These are phyloP conservation scores for Eucalyptus polybractea DNA, from an alignment of 345 rosid genomes.

Conservation along the genomic window DNA sequence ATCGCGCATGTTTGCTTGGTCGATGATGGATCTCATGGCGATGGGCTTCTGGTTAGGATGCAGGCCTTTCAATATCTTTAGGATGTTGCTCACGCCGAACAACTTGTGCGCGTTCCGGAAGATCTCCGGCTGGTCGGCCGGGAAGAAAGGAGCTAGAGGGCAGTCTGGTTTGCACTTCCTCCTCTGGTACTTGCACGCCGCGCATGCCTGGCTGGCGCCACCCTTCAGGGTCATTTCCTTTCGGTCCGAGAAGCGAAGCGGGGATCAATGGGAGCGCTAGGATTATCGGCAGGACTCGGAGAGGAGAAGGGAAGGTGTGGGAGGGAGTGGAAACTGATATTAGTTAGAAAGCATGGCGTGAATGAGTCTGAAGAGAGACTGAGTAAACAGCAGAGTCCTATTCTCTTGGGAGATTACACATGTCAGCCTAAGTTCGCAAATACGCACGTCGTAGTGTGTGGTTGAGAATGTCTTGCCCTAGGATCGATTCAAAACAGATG, in stretches of 20 bases:
- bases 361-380: background rate
- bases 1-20: slow-evolving; percentile 57
- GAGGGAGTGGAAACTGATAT: background rate
- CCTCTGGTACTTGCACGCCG: slow-evolving; percentile 87
- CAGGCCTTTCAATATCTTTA: slow-evolving; percentile 41
- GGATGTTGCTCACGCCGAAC: slow-evolving; percentile 73
- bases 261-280: background rate
- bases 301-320: background rate
- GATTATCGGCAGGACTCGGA: background rate
- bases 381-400: background rate
- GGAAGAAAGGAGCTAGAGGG: slow-evolving; percentile 73
- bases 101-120: slow-evolving; percentile 73
- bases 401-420: background rate
- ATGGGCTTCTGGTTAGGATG: slow-evolving; percentile 34
- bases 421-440: background rate
- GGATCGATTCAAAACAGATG: background rate
- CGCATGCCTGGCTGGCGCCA: slow-evolving; percentile 87
- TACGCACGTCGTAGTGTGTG: background rate
- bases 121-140: slow-evolving; percentile 56
- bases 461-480: background rate
- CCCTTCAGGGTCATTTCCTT: slow-evolving; percentile 74
- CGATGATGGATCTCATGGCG: slow-evolving; percentile 80
- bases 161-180: slow-evolving; percentile 64
- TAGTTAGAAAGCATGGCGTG: background rate
- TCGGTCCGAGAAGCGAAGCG: background rate